Conservation (phyloP, 148 eudicot genomes). For the Selenicereus undatus region DNA sequence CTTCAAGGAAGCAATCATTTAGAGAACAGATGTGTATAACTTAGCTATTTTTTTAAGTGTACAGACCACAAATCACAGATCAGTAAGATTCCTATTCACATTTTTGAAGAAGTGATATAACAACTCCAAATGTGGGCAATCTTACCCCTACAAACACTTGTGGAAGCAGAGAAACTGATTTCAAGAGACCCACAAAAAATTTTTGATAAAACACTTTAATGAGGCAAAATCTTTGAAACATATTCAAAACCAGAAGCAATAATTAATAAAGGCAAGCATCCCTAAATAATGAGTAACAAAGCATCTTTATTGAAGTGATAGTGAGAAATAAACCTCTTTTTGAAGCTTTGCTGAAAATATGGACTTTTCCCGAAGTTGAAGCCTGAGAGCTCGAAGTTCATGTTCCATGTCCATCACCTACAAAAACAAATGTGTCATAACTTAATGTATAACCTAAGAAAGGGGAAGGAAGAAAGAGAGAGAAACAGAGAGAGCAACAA, state of each 20-base stretch:
- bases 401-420: slow-evolving; percentile 97
- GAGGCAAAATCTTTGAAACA: too few species aligned
- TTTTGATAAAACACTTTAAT: too few species aligned
- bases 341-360: slow-evolving; percentile 77
- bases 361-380: slow-evolving; percentile 76
- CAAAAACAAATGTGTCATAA: background rate
- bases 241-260: too few species aligned
- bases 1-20: background rate
- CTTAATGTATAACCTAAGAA: too few species aligned
- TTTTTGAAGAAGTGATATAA: too few species aligned
- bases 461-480: background rate
- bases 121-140: too few species aligned
- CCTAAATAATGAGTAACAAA: too few species aligned
- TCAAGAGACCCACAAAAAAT: too few species aligned
- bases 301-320: background rate
- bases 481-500: too few species aligned
- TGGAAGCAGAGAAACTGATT: too few species aligned
- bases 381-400: slow-evolving; percentile 81
- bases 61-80: background rate
- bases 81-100: background rate
- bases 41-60: background rate
- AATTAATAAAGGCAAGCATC: too few species aligned
- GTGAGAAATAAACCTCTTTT: slow-evolving; percentile 57
- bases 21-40: background rate
- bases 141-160: too few species aligned